phyloP scores from a whole-genome alignment of 495 filamentous ascomycete species.

The Aspergillus baeticus region DNA sequence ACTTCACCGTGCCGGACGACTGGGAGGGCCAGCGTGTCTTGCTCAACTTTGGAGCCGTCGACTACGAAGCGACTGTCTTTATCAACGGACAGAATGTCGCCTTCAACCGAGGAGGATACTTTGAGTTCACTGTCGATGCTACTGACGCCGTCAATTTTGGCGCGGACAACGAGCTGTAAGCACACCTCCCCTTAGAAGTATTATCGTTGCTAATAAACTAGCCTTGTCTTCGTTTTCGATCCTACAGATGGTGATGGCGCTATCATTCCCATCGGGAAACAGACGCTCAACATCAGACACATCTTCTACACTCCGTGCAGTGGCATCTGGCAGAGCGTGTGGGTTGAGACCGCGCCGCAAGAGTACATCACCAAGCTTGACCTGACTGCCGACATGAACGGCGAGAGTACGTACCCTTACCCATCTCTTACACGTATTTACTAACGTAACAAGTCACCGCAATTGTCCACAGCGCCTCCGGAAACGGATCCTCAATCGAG shows the following conservation, averaged over 20 bases:
- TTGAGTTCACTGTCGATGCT: constrained; percentile 58
- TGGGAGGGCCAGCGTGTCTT: constrained; percentile 49
- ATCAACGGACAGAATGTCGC: constrained; percentile 57
- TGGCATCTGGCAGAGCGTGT: constrained; percentile 70
- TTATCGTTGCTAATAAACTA: constrained; percentile 22
- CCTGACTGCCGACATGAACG: constrained; percentile 57
- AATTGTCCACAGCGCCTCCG: constrained; percentile 42
- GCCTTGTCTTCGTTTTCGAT: constrained; percentile 62
- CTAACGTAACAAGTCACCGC: no score
- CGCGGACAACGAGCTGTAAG: constrained; percentile 53
- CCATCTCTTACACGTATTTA: no score
- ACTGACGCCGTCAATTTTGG: constrained; percentile 46
- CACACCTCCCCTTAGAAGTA: neutral
- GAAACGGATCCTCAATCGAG: constrained; percentile 32
- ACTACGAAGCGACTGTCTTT: constrained; percentile 65
- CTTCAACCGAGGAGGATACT: constrained; percentile 62
- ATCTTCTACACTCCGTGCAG: constrained; percentile 71
- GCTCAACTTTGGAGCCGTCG: constrained; percentile 69
- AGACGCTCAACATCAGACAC: constrained; percentile 54
- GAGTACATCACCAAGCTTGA: constrained; percentile 56
- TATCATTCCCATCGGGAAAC: constrained; percentile 66
- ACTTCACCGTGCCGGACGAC: constrained; percentile 49
- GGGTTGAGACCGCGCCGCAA: constrained; percentile 59
- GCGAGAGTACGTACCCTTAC: constrained; percentile 44
- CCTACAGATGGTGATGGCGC: constrained; percentile 56